These are phyloP conservation scores for Cryptosporidium sp. DNA, from an alignment of 169 alveolate genomes.

Conservation along the genomic window DNA sequence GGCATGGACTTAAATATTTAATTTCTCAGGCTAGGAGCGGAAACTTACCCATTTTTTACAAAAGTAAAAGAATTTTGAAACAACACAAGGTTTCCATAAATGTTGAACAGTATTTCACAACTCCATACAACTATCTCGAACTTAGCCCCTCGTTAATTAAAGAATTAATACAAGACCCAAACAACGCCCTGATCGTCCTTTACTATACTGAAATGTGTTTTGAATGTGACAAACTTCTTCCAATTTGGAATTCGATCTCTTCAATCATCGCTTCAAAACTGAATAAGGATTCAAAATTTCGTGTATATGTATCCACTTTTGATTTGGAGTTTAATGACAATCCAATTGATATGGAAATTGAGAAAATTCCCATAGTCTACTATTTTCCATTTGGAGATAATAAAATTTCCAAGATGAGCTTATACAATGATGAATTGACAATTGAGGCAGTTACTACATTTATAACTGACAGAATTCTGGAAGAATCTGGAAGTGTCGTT, in stretches of 20 bases:
- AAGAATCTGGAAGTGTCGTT: not conserved
- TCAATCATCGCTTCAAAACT: not conserved
- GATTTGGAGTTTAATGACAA: conserved; percentile 37
- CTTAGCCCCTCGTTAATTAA: not conserved
- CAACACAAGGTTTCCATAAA: not conserved
- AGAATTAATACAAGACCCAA: not conserved
- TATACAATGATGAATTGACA: not conserved
- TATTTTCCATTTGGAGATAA: conserved; percentile 52
- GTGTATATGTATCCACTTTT: not conserved
- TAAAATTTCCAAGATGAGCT: not conserved
- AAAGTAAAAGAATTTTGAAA: conserved; percentile 1
- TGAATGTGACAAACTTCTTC: not conserved
- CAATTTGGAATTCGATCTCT: conserved; percentile 3
- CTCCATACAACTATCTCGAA: conserved; percentile 23
- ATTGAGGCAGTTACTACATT: not conserved
- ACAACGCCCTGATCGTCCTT: conserved; percentile 11
- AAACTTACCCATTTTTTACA: conserved; percentile 37
- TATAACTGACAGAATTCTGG: not conserved
- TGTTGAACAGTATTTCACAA: not conserved
- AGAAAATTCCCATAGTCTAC: conserved; percentile 17
- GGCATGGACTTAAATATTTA: not conserved
- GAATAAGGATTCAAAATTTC: not conserved
- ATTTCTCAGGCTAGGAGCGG: not conserved
- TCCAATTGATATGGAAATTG: conserved; percentile 10
- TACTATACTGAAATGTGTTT: conserved; percentile 8